These are phyloP conservation scores for Phytophthora sansomeana DNA, from an alignment of 352 stramenopile species.

Conservation along the genomic window DNA sequence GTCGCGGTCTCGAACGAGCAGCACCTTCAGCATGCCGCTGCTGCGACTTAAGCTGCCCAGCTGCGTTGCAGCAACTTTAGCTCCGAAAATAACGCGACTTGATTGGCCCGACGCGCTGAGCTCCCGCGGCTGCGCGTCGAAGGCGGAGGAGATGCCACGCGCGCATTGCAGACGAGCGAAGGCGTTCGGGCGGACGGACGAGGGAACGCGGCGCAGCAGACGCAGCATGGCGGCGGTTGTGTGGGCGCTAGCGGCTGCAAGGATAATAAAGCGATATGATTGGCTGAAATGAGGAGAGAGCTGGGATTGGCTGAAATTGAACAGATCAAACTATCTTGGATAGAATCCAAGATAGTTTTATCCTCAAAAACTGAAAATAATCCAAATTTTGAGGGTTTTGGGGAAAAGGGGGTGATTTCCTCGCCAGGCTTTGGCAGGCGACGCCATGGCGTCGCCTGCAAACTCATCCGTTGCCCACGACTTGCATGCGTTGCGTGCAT, in stretches of 20 bases:
- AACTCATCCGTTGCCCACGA: slow-evolving; percentile 13
- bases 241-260: too few species aligned
- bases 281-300: too few species aligned
- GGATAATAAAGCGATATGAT: too few species aligned
- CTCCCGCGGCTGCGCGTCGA: slow-evolving; percentile 46
- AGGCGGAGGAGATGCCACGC: slow-evolving; percentile 45
- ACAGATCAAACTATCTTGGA: too few species aligned
- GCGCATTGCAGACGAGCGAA: background rate
- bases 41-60: slow-evolving; percentile 46
- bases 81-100: slow-evolving; percentile 58
- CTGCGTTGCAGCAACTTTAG: slow-evolving; percentile 50
- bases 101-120: slow-evolving; percentile 53
- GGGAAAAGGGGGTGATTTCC: too few species aligned
- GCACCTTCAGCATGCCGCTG: slow-evolving; percentile 68
- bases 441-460: too few species aligned
- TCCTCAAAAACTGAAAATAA: too few species aligned
- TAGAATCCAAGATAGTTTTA: too few species aligned
- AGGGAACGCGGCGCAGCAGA: slow-evolving; percentile 1
- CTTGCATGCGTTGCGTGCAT: slow-evolving; percentile 41
- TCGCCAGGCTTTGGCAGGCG: too few species aligned
- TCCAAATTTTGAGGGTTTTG: too few species aligned
- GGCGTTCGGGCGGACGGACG: background rate
- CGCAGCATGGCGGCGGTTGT: too few species aligned
- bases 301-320: too few species aligned
- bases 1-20: slow-evolving; percentile 76